Evolutionary conservation across 1,284 basidiomycete species (phyloP).

Genomic region (Gymnopus androsaceus): DNA sequence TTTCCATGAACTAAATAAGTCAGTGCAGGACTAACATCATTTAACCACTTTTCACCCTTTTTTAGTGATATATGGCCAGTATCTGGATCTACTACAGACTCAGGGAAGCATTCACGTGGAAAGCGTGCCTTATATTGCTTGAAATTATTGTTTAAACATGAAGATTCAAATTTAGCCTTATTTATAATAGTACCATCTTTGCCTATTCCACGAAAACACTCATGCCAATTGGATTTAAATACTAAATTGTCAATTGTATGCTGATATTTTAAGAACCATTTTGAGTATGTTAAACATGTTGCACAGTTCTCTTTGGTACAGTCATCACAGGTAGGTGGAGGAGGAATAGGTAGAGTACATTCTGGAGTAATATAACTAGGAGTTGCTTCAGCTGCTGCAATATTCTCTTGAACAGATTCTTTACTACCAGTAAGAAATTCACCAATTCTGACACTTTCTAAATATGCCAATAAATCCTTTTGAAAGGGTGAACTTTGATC

Average conservation of each 20-base stretch:
- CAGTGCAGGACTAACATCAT: slow-evolving; percentile 30
- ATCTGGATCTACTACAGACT: slow-evolving; percentile 25
- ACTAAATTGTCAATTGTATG: slow-evolving; percentile 1
- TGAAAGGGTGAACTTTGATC: slow-evolving; percentile 21
- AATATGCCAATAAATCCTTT: slow-evolving; percentile 16
- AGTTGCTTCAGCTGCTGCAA: too few relatives aligned
- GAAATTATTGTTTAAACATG: slow-evolving; percentile 21
- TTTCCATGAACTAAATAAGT: slow-evolving; percentile 34
- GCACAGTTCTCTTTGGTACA: too few relatives aligned
- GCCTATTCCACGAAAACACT: slow-evolving; percentile 12
- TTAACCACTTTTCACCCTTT: slow-evolving; percentile 36
- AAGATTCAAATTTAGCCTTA: background rate
- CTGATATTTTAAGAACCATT: too few relatives aligned
- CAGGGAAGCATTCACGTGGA: slow-evolving; percentile 22
- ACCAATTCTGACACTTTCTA: slow-evolving; percentile 20
- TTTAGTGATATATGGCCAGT: slow-evolving; percentile 33
- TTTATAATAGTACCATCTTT: background rate
- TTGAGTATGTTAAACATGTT: too few relatives aligned
- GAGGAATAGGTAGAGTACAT: slow-evolving; percentile 12
- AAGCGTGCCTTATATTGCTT: slow-evolving; percentile 30
- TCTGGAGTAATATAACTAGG: slow-evolving; percentile 13
- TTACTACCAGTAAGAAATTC: slow-evolving; percentile 17
- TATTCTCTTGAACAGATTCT: background rate
- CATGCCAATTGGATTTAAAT: slow-evolving; percentile 13
- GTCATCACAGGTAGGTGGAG: too few relatives aligned